Base-by-base conservation (phyloP, 495 filamentous ascomycete genomes). In the Chaetomidium leptoderma region DNA sequence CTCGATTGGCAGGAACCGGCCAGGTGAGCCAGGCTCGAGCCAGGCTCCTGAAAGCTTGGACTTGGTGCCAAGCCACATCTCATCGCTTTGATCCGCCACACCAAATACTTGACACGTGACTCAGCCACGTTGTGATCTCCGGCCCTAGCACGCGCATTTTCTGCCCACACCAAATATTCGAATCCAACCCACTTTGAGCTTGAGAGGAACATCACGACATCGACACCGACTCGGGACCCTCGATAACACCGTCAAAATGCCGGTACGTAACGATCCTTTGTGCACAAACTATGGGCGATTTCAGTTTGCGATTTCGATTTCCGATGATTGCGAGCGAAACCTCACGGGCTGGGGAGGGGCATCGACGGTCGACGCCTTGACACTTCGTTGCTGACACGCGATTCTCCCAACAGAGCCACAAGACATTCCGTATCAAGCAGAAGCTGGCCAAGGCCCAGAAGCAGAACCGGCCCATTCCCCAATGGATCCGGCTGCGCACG, bases 361-460 rank as follows among this genome's bases (percentile, higher is more conserved):
- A 14, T 13, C 19, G 14, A 50, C 19, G 32, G 37, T 11, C 36
- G 23, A 49, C 44, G 42, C 35, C 30, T 36, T 48, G 46, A 52
- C 21, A 32, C 2, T 11, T 44, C 17, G 44, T 49, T 13, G 55
- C 65, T 70, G 43, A 68, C 17, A 59, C 49, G 37, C 35, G 46
- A 53, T 54, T 43, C n/a, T 26, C 47, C 57, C 59, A 60, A 75
- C 76, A 96, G 91, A 90, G 86, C 84, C 90, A 98, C 83, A 97
- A 97, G 86, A 90, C 91, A 72, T 97, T 97, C 89, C 87, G 89
- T 75, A 95, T 90, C 78, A 98, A 98, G 92, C 88, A 93, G 78
- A 98, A 98, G 93, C 93, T 98, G 82, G 93, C 95, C 72, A 96
- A 91, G 84, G 93, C 93, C 72, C 91, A 96, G 84, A 96, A 95